Conservation (phyloP, 768 basidiomycete species). For the Agaricus sinodeliciosus region DNA sequence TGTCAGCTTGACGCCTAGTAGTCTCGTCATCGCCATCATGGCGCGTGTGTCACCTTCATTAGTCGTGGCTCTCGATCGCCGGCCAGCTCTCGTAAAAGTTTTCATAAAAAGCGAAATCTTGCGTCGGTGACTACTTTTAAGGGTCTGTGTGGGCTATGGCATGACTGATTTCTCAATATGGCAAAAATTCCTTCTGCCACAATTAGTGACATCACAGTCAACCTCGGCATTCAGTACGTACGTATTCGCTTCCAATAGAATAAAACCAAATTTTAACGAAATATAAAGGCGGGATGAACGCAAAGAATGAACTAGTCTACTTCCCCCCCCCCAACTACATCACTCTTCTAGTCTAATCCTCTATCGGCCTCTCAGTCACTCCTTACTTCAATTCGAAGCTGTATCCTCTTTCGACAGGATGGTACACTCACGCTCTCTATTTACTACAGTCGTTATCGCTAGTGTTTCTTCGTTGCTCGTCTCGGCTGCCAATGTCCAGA, state of each 20-base stretch:
- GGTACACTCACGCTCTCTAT: neutral
- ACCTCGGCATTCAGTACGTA: too few species aligned
- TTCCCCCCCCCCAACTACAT: neutral
- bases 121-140: too few species aligned
- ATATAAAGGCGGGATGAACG: neutral
- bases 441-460: neutral
- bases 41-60: too few species aligned
- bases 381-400: neutral
- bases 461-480: constrained; percentile 2
- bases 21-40: too few species aligned
- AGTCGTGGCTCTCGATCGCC: too few species aligned
- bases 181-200: too few species aligned
- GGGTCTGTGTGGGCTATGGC: too few species aligned
- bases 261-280: neutral
- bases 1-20: too few species aligned
- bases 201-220: too few species aligned
- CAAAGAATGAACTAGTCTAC: neutral
- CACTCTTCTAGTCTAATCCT: neutral
- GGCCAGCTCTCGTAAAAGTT: too few species aligned
- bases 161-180: too few species aligned
- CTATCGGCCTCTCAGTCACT: neutral
- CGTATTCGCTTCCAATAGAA: neutral
- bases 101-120: too few species aligned
- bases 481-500: constrained; percentile 37
- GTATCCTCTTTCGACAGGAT: neutral